Base-by-base conservation (phyloP, 306 rosid species). In the Chamaecrista fasciculata region DNA sequence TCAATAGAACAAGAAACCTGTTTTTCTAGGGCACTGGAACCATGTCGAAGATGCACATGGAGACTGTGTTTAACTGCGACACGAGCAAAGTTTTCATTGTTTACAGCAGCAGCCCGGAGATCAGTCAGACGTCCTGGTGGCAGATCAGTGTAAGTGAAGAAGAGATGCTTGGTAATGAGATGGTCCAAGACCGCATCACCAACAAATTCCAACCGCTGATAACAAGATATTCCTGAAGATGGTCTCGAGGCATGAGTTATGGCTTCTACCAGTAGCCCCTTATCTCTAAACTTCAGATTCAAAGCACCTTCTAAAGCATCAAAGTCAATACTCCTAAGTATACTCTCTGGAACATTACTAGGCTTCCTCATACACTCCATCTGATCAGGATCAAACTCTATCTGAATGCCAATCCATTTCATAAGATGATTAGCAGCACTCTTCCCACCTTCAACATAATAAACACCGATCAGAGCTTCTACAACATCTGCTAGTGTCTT, bases 401-500 rank as follows among this genome's bases (percentile, higher is more conserved):
- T 85, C 57, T 86, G 88, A 84, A 94, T 94, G 73, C 97, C 99
- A 67, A 85, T 73, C 99, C 99, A 94, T 79, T 84, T 91, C 99
- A 94, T 94, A 28, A 94, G 92, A 73, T 94, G 96, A 77, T 94
- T 91, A 55, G 96, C 97, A 72, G 97, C 95, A 46, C 43, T 64
- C 78, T 85, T 94, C 76, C 99, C 96, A 33, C 95, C 99, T 80
- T 88, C 89, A 25, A 94, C 99, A 61, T 94, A 94, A 84, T 91
- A 94, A 43, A 94, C 89, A 46, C 99, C 96, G 72, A 94, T 94
- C 44, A 94, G 91, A 14, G 97, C 97, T 81, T 94, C 99, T 14
- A 89, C 99, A 47, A 94, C 99, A 81, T 94, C 99, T 15, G 99
- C 99, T 46, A 94, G 99, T 58, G 99, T 94, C 85, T 94, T 94